phyloP scores from a whole-genome alignment of 169 alveolate genomes.

The Plasmodium inui region DNA sequence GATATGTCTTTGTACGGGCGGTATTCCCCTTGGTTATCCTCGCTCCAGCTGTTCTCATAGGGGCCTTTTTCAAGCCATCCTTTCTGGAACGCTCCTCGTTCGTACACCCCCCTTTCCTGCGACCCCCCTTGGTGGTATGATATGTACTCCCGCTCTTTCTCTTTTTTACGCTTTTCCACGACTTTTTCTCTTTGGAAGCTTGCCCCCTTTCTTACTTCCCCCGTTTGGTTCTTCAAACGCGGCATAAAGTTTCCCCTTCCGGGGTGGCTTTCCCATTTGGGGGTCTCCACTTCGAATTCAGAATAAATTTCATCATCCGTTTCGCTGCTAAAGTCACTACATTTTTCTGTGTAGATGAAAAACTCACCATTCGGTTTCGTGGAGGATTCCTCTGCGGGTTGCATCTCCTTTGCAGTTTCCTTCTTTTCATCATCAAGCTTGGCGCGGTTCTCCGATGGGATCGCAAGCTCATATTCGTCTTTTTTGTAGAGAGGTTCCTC shows the following conservation, averaged over 20 bases:
- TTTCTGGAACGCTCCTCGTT: background rate
- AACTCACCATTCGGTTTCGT: background rate
- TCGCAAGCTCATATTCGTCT: background rate
- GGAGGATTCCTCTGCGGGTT: background rate
- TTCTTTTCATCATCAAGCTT: background rate
- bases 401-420: background rate
- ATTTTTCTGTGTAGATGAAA: background rate
- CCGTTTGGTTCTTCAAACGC: background rate
- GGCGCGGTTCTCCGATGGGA: background rate
- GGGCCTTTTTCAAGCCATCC: background rate
- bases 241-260: background rate
- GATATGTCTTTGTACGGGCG: background rate
- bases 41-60: background rate
- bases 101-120: background rate
- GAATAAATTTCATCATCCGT: background rate
- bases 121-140: background rate
- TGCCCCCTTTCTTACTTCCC: background rate
- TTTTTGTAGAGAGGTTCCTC: background rate
- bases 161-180: background rate
- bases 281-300: background rate
- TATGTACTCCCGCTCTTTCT: background rate
- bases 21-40: background rate
- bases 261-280: background rate
- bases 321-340: conserved; percentile 4
- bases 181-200: background rate